Percentiles rank a stretch among this genome's conserved stretches.
Conservation (phyloP, 495 filamentous ascomycete genomes). For the Trichocladium uniseriatum region DNA sequence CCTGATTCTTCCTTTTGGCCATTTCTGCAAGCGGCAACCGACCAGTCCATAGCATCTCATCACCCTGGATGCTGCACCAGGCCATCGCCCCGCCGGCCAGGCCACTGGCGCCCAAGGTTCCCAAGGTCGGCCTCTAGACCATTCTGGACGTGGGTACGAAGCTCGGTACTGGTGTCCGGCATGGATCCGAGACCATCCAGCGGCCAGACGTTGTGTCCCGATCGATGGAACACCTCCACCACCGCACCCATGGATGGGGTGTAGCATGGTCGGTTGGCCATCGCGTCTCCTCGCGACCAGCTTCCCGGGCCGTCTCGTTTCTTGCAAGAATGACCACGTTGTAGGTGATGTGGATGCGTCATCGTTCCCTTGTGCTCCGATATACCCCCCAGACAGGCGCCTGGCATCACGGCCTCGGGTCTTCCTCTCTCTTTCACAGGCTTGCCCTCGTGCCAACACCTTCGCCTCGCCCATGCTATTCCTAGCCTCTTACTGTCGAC, state of each 20-base stretch:
- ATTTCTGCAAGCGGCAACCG: no score
- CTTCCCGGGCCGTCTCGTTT: constrained; percentile 3
- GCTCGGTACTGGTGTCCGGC: not conserved
- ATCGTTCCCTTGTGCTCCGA: not conserved
- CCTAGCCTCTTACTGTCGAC: not conserved
- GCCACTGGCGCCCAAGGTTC: not conserved
- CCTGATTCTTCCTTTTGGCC: not conserved
- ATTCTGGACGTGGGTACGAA: no score
- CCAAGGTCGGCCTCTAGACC: no score
- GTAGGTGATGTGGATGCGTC: constrained; percentile 4
- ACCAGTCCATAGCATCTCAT: no score
- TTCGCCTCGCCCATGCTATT: not conserved
- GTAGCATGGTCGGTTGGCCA: constrained; percentile 6
- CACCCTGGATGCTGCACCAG: no score
- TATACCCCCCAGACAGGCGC: constrained; percentile 8
- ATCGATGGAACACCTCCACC: not conserved
- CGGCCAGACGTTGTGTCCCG: constrained; percentile 5
- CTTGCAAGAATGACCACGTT: not conserved
- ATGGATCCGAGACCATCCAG: constrained; percentile 1
- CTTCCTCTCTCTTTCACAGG: not conserved
- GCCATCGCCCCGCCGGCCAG: not conserved
- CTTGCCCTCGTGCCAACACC: not conserved
- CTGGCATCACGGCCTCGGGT: not conserved
- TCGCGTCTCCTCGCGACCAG: constrained; percentile 6
- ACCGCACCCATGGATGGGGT: no score